A percentile compares a stretch with the other conserved stretches of the same genome.
Conservation (phyloP, 2,329 filamentous ascomycete species). For the Paraphoma chrysanthemicola region DNA sequence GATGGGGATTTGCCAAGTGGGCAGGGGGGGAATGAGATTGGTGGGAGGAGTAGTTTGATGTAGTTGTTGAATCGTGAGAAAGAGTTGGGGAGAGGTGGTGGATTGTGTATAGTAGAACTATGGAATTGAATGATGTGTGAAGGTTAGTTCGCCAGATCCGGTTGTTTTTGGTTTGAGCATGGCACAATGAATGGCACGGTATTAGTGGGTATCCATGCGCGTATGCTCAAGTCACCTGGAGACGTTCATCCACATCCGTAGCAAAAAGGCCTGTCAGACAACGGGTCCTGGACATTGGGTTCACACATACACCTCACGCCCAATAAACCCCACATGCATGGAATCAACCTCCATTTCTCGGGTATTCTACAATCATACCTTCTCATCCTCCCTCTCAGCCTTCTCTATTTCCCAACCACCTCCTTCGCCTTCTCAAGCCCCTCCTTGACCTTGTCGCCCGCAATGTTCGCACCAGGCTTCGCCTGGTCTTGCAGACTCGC, state of each 20-base stretch:
- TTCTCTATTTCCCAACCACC: slow-evolving; percentile 15
- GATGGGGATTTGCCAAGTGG: slow-evolving; percentile 96
- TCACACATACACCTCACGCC: too few relatives aligned
- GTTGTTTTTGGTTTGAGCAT: too few relatives aligned
- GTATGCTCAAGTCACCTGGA: too few relatives aligned
- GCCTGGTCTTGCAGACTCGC: slow-evolving; percentile 47
- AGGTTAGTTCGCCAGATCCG: too few relatives aligned
- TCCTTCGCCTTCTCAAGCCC: slow-evolving; percentile 9
- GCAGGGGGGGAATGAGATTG: slow-evolving; percentile 89
- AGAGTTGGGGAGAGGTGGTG: not conserved
- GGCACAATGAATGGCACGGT: too few relatives aligned
- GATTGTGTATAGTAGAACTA: not conserved
- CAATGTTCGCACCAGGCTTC: slow-evolving; percentile 18
- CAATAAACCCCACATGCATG: too few relatives aligned
- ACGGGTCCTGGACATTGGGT: too few relatives aligned
- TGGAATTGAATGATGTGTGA: not conserved
- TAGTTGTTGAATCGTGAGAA: slow-evolving; percentile 46
- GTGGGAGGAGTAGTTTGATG: slow-evolving; percentile 93
- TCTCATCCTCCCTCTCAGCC: not conserved
- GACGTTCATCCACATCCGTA: too few relatives aligned
- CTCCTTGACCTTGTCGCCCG: slow-evolving; percentile 7
- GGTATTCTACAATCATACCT: not conserved
- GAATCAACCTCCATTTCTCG: too few relatives aligned
- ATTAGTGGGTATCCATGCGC: too few relatives aligned
- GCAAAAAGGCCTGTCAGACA: too few relatives aligned